Conservation (phyloP, 2,329 filamentous ascomycete species). For the Phyllosticta paracitricarpa region DNA sequence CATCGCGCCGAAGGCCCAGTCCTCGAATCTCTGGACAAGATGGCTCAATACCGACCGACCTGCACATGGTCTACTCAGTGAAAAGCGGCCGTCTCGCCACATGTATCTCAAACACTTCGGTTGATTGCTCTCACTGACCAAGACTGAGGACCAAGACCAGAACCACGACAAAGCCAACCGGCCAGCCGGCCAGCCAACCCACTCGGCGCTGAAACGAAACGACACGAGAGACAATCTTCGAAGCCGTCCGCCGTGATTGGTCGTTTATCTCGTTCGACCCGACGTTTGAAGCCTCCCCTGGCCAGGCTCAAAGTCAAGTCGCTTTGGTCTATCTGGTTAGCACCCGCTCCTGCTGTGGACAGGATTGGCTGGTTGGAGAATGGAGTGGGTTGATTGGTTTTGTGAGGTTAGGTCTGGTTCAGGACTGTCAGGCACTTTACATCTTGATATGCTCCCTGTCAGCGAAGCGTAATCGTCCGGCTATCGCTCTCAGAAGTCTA, state of each 20-base stretch:
- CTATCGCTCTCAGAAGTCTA: too few relatives aligned
- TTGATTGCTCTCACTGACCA: too few relatives aligned
- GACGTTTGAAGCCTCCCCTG: neutral
- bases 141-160: too few relatives aligned
- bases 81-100: too few relatives aligned
- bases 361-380: neutral
- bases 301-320: neutral
- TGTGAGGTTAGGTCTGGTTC: neutral
- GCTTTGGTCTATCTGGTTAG: neutral
- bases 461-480: neutral
- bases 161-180: too few relatives aligned
- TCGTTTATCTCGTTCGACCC: neutral
- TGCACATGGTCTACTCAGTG: too few relatives aligned
- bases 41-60: too few relatives aligned
- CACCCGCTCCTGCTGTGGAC: neutral
- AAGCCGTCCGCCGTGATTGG: neutral
- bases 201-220: too few relatives aligned
- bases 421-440: neutral
- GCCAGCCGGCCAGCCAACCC: too few relatives aligned
- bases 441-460: neutral
- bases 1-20: too few relatives aligned
- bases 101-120: too few relatives aligned
- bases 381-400: neutral
- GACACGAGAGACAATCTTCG: neutral
- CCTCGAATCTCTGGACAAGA: too few relatives aligned